phyloP scores from a whole-genome alignment of 2,329 filamentous ascomycete species.

The Camillea tinctor region DNA sequence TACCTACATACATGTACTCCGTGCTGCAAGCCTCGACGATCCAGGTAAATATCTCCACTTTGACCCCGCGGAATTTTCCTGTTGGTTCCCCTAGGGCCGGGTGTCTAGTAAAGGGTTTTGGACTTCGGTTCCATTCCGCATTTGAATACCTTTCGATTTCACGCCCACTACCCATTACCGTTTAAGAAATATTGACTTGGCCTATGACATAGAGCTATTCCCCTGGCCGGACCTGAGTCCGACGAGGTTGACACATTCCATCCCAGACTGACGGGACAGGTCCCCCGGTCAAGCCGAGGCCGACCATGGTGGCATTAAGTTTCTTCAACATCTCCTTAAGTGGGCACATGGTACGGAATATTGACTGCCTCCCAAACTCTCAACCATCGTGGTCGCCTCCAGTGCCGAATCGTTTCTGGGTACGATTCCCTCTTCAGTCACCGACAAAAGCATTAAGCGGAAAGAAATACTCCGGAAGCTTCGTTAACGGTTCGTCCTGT shows the following conservation, averaged over 20 bases:
- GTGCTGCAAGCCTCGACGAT: neutral
- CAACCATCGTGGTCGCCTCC: neutral
- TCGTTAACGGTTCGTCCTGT: neutral
- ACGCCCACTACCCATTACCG: neutral
- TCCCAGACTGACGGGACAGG: neutral
- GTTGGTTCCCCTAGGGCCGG: neutral
- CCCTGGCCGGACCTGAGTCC: neutral
- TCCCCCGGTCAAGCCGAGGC: neutral
- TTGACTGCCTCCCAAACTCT: neutral
- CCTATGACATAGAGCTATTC: neutral
- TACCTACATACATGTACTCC: neutral
- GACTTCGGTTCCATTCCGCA: neutral
- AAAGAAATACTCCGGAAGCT: neutral
- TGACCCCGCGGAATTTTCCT: slow-evolving; percentile 2
- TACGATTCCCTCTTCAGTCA: neutral
- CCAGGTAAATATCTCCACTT: neutral
- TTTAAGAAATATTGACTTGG: neutral
- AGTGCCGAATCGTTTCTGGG: neutral
- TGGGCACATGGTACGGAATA: neutral
- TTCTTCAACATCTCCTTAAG: neutral
- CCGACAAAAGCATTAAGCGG: neutral
- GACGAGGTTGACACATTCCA: neutral
- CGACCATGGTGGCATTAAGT: neutral
- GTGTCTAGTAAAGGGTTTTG: neutral
- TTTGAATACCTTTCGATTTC: neutral